Evolutionary conservation across 305 asterid species (phyloP), one percentile per base, ranked within the genome.

Genomic region (Plantago coronopus): DNA sequence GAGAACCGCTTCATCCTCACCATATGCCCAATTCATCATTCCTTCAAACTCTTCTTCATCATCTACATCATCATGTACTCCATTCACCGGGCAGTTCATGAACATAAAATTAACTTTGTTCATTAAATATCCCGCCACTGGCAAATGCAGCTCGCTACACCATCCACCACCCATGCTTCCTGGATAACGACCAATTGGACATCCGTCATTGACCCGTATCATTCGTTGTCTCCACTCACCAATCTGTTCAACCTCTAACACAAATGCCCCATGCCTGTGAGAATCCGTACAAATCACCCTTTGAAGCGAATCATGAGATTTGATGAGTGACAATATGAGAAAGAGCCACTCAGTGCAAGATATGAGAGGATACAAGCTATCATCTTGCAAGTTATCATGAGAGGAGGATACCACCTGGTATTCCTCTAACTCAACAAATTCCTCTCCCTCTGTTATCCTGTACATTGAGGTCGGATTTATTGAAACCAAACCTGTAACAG

Each of bases 211-310:
- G 1, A 45, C 40, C 16, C 54, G 14, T 31, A 65, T 31, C 42
- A 34, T 2, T 45, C 12, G 54, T 5, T 64, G 47, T 59, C 74
- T 68, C 70, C 70, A 68, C 25, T 27, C 59, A 45, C n/a, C 40
- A 27, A 68, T 59, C 11, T 22, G 34, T 17, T 60, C 61, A 2
- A 15, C 40, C 51, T 44, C 46, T 13, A 63, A 2, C 14, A 50
- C 48, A 19, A 63, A 51, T 42, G 44, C 20, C 14, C 60, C 60
- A 3, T 40, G 68, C 13, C 31, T 40, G 16, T 51, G 25, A 37
- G 11, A 14, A 51, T 63, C 49, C 25, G 59, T 16, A 21, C 55
- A 17, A 4, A 53, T 63, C 44, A 51, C 60, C 22, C 51, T 21
- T 44, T 12, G 13, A 5, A 63, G 61, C n/a, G 68, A 40, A 51